Conservation (phyloP, 495 filamentous ascomycete genomes). For the Hypoxylon crocopeplum region DNA sequence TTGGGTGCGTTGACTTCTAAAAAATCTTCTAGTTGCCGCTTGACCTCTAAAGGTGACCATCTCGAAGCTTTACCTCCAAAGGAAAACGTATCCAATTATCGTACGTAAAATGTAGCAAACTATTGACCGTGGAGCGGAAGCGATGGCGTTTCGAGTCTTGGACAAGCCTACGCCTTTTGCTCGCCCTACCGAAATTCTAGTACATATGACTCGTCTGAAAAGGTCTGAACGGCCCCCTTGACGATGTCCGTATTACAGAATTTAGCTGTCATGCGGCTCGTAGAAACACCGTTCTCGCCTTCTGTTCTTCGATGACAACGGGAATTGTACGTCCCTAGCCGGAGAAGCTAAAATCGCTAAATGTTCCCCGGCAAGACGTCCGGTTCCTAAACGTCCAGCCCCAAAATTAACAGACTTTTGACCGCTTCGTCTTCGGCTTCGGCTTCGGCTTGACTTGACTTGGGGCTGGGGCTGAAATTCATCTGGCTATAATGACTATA, state of each 20-base stretch:
- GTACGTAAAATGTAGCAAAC: slow-evolving; percentile 24
- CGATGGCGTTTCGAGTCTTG: slow-evolving; percentile 2
- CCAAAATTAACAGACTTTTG: slow-evolving; percentile 2
- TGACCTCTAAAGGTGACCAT: slow-evolving; percentile 38
- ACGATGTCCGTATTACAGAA: slow-evolving; percentile 4
- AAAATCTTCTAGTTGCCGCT: slow-evolving; percentile 2
- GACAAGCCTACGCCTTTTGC: slow-evolving; percentile 6
- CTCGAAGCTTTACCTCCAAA: slow-evolving; percentile 34
- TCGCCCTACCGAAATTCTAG: slow-evolving; percentile 4
- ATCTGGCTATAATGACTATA: no score
- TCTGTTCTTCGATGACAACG: slow-evolving; percentile 2
- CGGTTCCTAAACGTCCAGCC: slow-evolving; percentile 1
- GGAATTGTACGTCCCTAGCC: slow-evolving; percentile 1
- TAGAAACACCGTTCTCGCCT: slow-evolving; percentile 10
- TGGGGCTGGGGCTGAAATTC: no score
- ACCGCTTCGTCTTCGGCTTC: slow-evolving; percentile 20
- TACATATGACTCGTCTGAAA: neutral
- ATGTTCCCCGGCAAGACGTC: slow-evolving; percentile 10
- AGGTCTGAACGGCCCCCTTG: neutral
- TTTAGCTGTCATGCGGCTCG: slow-evolving; percentile 16
- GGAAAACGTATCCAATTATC: slow-evolving; percentile 18
- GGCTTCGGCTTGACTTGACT: no score
- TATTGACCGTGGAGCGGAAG: slow-evolving; percentile 1
- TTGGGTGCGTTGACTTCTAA: neutral
- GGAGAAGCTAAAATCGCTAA: neutral